A percentile compares a stretch with the other conserved stretches of the same genome.
These are phyloP conservation scores for Paraphaeosphaeria minitans DNA, from an alignment of 2,329 filamentous ascomycete genomes.

Conservation along the genomic window DNA sequence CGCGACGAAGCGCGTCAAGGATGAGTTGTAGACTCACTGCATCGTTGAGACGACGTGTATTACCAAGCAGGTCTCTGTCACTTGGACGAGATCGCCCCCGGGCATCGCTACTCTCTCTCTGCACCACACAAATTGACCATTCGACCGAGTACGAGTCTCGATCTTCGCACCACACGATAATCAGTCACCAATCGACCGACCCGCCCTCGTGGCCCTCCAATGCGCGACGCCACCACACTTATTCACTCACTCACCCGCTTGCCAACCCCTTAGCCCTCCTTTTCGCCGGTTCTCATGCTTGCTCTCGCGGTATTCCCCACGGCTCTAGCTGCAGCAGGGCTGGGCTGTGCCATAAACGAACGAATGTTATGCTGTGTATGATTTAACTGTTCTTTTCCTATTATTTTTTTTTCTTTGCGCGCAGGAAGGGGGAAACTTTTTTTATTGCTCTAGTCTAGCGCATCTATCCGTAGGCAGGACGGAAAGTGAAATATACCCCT, in stretches of 20 bases:
- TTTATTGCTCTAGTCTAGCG: not conserved
- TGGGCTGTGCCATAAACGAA: not conserved
- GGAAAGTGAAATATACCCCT: not conserved
- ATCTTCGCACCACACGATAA: not conserved
- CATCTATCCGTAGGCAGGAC: not conserved
- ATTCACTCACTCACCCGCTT: not conserved
- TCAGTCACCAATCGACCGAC: not conserved
- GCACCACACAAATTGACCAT: not conserved
- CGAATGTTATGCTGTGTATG: constrained; percentile 1
- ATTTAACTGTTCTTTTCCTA: not conserved
- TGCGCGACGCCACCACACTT: not conserved
- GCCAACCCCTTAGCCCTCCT: not conserved
- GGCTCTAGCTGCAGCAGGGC: not conserved
- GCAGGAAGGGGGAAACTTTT: not conserved
- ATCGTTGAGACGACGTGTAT: not conserved
- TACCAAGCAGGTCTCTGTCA: not conserved
- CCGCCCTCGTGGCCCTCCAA: not conserved
- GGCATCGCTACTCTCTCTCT: not conserved
- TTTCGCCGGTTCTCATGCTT: not conserved
- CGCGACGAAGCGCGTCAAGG: constrained; percentile 55
- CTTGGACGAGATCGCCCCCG: not conserved
- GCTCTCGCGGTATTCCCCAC: not conserved
- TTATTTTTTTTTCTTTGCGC: not conserved
- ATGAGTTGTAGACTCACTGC: constrained; percentile 54
- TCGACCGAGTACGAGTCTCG: not conserved